These are phyloP conservation scores for Naganishia cerealis DNA, from an alignment of 1,284 basidiomycete genomes.

Conservation along the genomic window DNA sequence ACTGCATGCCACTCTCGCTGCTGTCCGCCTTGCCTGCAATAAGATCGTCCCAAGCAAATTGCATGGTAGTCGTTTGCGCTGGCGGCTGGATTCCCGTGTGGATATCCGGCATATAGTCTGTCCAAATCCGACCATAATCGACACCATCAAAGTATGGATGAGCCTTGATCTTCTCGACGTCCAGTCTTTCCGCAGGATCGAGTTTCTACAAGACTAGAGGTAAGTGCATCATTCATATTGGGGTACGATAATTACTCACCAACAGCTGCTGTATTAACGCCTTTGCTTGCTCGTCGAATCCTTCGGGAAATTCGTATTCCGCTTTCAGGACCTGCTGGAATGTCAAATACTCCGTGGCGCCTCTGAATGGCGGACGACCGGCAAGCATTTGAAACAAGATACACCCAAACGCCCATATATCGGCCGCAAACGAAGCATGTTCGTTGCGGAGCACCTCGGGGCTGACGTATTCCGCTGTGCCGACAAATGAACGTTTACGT, in stretches of 20 bases:
- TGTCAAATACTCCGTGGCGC: constrained; percentile 61
- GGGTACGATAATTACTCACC: constrained; percentile 33
- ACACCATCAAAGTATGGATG: constrained; percentile 75
- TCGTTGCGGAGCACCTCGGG: constrained; percentile 83
- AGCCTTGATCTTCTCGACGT: constrained; percentile 63
- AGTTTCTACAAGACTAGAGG: constrained; percentile 47
- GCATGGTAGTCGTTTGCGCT: constrained; percentile 21
- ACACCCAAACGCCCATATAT: constrained; percentile 62
- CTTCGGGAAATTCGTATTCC: constrained; percentile 46
- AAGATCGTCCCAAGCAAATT: constrained; percentile 17
- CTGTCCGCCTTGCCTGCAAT: constrained; percentile 19
- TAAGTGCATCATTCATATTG: neutral
- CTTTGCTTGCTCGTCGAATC: constrained; percentile 23
- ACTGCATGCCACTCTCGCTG: constrained; percentile 29
- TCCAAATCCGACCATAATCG: constrained; percentile 75
- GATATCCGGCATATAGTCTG: constrained; percentile 52
- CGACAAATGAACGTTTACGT: constrained; percentile 75
- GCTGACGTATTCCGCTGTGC: constrained; percentile 92
- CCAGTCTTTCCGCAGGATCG: constrained; percentile 66
- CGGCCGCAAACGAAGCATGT: constrained; percentile 56
- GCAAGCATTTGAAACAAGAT: constrained; percentile 60
- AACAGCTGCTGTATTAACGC: constrained; percentile 27
- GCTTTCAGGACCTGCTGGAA: constrained; percentile 61
- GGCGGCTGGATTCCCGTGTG: constrained; percentile 50
- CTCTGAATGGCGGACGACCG: constrained; percentile 60